Evolutionary conservation across 2,329 filamentous ascomycete genomes (phyloP).

Genomic region (Colletotrichum sp.): DNA sequence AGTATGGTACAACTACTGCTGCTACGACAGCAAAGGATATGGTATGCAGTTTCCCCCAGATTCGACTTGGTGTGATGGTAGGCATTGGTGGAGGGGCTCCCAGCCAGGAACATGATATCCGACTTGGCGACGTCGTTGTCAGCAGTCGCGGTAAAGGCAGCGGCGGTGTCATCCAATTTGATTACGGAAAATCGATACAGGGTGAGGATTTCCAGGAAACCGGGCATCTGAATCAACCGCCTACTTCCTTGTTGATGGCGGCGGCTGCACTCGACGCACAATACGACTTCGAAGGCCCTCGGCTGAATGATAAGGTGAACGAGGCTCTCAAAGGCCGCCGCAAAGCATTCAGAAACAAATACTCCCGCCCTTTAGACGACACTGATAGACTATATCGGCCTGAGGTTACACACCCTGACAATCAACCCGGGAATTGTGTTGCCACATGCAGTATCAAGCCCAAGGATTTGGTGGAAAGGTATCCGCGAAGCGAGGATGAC

Average conservation of each 20-base stretch:
- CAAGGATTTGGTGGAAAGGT: too few relatives aligned
- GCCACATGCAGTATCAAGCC: background rate
- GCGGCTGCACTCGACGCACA: background rate
- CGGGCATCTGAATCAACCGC: conserved; percentile 1
- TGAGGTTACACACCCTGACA: rapidly evolving
- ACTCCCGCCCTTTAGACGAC: rapidly evolving
- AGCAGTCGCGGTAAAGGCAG: background rate
- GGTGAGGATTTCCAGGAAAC: background rate
- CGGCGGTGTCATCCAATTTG: conserved; percentile 22
- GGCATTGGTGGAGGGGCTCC: conserved; percentile 26
- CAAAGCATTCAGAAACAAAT: background rate
- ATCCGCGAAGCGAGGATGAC: rapidly evolving
- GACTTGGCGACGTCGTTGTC: conserved; percentile 25
- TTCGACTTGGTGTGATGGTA: conserved; percentile 21
- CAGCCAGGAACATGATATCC: conserved; percentile 14
- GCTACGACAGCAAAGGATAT: conserved; percentile 29
- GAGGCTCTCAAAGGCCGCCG: background rate
- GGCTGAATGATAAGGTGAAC: background rate
- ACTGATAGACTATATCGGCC: rapidly evolving
- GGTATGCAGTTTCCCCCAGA: conserved; percentile 23
- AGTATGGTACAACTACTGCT: background rate
- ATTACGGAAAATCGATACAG: background rate
- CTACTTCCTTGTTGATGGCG: too few relatives aligned
- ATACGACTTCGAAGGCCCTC: background rate
- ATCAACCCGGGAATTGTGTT: rapidly evolving